Percentiles rank a stretch among this genome's conserved stretches.
Evolutionary conservation across 2,329 filamentous ascomycete genomes (phyloP).

Genomic region (Myriosclerotinia duriaeana): DNA sequence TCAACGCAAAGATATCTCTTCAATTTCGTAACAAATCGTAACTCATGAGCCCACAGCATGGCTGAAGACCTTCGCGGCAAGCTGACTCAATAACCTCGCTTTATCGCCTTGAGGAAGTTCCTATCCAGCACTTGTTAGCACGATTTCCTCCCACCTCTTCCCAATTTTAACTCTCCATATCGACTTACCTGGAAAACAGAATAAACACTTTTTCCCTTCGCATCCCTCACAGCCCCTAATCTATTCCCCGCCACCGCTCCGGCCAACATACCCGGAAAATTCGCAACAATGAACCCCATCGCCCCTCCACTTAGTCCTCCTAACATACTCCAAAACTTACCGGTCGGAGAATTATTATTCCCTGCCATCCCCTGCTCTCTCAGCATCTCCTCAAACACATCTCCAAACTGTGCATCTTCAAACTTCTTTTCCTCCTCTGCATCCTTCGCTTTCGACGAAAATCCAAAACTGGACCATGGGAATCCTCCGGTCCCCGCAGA

Average conservation of each 20-base stretch:
- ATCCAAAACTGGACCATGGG: slow-evolving; percentile 72
- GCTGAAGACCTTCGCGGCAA: slow-evolving; percentile 66
- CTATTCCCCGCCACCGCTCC: slow-evolving; percentile 91
- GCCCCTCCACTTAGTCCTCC: slow-evolving; percentile 85
- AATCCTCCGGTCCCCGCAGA: slow-evolving; percentile 48
- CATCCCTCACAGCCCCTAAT: slow-evolving; percentile 84
- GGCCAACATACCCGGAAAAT: slow-evolving; percentile 83
- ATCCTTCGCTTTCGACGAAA: slow-evolving; percentile 47
- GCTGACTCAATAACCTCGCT: slow-evolving; percentile 74
- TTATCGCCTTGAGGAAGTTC: slow-evolving; percentile 81
- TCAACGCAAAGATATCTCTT: not conserved
- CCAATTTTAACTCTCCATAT: not conserved
- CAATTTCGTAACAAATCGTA: not conserved
- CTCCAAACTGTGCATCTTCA: slow-evolving; percentile 80
- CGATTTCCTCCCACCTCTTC: no score
- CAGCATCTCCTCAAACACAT: slow-evolving; percentile 88
- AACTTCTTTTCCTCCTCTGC: slow-evolving; percentile 56
- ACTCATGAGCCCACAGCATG: slow-evolving; percentile 60
- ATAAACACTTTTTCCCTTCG: slow-evolving; percentile 93
- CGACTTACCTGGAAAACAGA: slow-evolving; percentile 56
- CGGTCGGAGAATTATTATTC: slow-evolving; percentile 59
- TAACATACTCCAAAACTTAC: slow-evolving; percentile 81
- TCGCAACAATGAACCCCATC: slow-evolving; percentile 92
- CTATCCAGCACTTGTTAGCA: slow-evolving; percentile 6
- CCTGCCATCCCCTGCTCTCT: slow-evolving; percentile 81